A percentile compares a stretch with the other conserved stretches of the same genome.
phyloP scores from a whole-genome alignment of 345 rosid genomes.

The Melaleuca quinquenervia region DNA sequence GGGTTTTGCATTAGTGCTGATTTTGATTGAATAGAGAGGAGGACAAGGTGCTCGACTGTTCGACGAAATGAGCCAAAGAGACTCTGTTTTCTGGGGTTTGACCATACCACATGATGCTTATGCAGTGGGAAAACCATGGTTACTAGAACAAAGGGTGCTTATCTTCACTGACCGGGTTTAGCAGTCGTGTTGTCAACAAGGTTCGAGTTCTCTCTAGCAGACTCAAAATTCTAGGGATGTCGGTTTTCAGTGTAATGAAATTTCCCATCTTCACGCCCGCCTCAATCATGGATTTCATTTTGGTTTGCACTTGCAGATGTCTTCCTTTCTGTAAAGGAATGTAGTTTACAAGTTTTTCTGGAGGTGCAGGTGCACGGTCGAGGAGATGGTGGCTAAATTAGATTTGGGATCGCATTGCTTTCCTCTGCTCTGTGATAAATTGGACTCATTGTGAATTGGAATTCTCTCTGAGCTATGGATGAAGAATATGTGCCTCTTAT shows the following conservation, averaged over 20 bases:
- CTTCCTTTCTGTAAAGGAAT: background rate
- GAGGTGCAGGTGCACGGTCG: background rate
- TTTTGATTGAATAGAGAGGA: background rate
- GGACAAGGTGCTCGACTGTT: background rate
- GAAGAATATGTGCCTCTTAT: background rate
- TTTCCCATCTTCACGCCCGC: background rate
- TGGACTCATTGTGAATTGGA: background rate
- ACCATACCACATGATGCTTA: background rate
- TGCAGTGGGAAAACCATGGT: background rate
- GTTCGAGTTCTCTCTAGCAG: background rate
- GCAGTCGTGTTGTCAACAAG: background rate
- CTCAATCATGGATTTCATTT: background rate
- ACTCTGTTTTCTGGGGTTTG: background rate
- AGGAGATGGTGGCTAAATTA: background rate
- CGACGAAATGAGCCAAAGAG: background rate
- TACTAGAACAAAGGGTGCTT: background rate
- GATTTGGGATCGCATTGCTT: background rate
- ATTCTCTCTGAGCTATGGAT: background rate
- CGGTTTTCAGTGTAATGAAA: background rate
- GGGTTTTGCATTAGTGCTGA: background rate
- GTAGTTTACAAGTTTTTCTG: background rate
- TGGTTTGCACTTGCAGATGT: background rate
- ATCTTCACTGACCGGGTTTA: background rate
- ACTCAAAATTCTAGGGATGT: background rate
- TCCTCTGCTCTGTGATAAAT: background rate